A percentile compares a stretch with the other conserved stretches of the same genome.
phyloP scores from a whole-genome alignment of 768 basidiomycete species.

The Tricholoma flavovirens region DNA sequence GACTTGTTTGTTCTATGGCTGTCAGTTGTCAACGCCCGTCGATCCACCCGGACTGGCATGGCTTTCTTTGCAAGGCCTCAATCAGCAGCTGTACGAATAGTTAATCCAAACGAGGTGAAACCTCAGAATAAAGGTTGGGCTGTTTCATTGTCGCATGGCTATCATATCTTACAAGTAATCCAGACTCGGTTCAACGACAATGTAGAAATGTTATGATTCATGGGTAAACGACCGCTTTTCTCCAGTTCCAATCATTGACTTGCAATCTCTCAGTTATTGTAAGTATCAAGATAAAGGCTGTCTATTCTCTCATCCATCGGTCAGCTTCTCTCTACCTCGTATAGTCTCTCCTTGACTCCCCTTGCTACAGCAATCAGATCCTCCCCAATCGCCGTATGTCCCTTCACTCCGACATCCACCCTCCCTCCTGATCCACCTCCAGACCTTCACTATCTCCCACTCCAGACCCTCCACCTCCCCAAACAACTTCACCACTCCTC shows the following conservation, averaged over 20 bases:
- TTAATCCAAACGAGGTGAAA: slow-evolving; percentile 50
- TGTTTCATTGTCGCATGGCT: slow-evolving; percentile 16
- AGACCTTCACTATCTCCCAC: neutral
- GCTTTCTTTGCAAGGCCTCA: slow-evolving; percentile 66
- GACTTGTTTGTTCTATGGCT: slow-evolving; percentile 13
- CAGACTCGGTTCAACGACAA: slow-evolving; percentile 70
- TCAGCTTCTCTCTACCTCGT: slow-evolving; percentile 25
- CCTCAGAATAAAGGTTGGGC: slow-evolving; percentile 48
- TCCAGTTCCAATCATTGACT: slow-evolving; percentile 1
- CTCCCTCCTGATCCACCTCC: slow-evolving; percentile 13
- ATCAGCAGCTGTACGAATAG: slow-evolving; percentile 66
- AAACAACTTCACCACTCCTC: slow-evolving; percentile 2
- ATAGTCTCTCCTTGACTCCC: neutral
- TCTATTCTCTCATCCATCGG: slow-evolving; percentile 74
- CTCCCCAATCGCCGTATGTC: slow-evolving; percentile 27
- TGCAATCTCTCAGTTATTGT: slow-evolving; percentile 50
- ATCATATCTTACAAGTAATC: neutral
- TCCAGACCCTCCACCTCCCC: neutral
- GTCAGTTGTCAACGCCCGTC: neutral
- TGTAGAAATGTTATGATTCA: slow-evolving; percentile 91
- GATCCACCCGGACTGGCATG: slow-evolving; percentile 37
- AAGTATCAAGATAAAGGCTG: slow-evolving; percentile 86
- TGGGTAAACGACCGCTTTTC: slow-evolving; percentile 50
- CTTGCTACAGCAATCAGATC: slow-evolving; percentile 18
- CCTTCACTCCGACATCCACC: neutral